These are phyloP conservation scores for Cryptococcus sp. DNA, from an alignment of 1,284 basidiomycete species.

Conservation along the genomic window DNA sequence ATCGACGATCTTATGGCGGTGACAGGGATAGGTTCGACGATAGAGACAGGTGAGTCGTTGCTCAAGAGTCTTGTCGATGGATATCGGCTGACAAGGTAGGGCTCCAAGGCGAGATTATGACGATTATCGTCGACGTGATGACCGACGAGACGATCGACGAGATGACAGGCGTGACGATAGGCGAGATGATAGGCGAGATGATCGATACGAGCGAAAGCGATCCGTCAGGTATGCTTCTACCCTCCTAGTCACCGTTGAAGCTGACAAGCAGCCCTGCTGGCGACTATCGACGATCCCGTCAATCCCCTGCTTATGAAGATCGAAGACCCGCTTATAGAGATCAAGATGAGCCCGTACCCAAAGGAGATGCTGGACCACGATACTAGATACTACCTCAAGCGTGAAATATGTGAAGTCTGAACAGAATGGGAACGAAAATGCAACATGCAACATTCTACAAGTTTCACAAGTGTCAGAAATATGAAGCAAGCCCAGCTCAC, in stretches of 20 bases:
- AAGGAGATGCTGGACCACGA: not conserved
- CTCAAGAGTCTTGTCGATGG: not conserved
- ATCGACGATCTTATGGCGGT: conserved; percentile 19
- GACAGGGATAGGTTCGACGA: conserved; percentile 16
- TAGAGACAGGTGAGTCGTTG: conserved; percentile 22
- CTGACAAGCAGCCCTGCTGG: too few relatives aligned
- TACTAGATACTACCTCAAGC: too few relatives aligned
- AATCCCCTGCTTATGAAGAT: not conserved
- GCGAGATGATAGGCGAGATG: too few relatives aligned
- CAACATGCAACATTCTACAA: too few relatives aligned
- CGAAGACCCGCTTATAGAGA: not conserved
- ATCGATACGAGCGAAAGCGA: not conserved
- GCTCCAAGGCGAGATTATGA: not conserved
- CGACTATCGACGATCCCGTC: not conserved
- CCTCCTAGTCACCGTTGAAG: too few relatives aligned
- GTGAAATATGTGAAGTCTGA: too few relatives aligned
- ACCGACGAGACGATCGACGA: not conserved
- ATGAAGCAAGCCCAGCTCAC: too few relatives aligned
- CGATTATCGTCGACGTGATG: conserved; percentile 3
- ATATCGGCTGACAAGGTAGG: conserved; percentile 15
- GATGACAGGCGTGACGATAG: not conserved
- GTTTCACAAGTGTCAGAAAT: too few relatives aligned
- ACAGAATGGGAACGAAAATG: too few relatives aligned
- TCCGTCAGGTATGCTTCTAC: too few relatives aligned
- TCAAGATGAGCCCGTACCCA: not conserved